Evolutionary conservation across 306 rosid genomes (phyloP), one percentile per base, ranked within the genome.

Genomic region (Arachis stenosperma): DNA sequence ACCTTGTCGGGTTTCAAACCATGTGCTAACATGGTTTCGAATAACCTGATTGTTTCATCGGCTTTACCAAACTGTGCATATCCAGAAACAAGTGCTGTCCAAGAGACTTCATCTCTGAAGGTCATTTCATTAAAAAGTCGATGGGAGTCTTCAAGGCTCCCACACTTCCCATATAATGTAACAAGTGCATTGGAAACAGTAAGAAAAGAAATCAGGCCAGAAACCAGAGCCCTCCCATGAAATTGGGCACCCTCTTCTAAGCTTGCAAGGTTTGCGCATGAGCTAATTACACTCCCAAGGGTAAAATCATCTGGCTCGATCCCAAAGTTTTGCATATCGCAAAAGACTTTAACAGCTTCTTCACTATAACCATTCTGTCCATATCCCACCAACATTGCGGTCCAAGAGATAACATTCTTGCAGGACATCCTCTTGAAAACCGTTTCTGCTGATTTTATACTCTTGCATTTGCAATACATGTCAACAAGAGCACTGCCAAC

Each of bases 51-150:
- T 44, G 98, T 86, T 83, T 89, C 93, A 33, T 84, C 71, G 55
- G 87, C 97, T 71, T 93, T 88, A 73, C 96, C 97, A 85, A 87
- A 90, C 65, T 84, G 85, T 27, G 97, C 90, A 46, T 89, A 88
- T 56, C 91, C 98, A 40, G 97, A 87, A 78, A 93, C 92, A 87
- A 90, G 78, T 57, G 98, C 96, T 36, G 98, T 90, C 98, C 98
- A 93, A 5, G 98, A 86, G 63, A 93, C 92, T 81, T 89, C 90
- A 74, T 93, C 98, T 75, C 70, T 76, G 71, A 73, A 69, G 44
- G 75, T 75, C 90, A 90, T 93, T 78, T 87, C 98, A 75, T 73
- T 67, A 75, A 93, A 93, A 69, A 93, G 86, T 69, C 14, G 55
- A 67, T 78, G 79, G 55, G 96, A 86, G 69, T 89, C 87, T 62